Conservation (phyloP, 257 asterid species). For the Gynochthodes officinalis region DNA sequence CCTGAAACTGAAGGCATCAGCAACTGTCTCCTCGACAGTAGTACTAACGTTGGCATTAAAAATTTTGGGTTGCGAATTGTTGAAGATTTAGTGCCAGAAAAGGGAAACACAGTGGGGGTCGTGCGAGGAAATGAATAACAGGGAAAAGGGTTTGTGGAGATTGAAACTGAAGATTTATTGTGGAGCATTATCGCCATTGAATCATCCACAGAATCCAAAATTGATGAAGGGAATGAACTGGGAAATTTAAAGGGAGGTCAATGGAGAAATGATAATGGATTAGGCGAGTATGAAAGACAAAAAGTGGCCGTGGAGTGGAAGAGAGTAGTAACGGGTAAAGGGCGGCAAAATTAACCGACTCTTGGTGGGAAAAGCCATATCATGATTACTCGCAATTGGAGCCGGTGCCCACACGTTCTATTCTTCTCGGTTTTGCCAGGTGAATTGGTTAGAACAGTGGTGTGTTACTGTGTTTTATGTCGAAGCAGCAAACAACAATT, state of each 20-base stretch:
- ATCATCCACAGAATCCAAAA: neutral
- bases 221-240: neutral
- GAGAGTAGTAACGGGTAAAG: neutral
- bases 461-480: no score
- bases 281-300: neutral
- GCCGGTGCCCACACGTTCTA: neutral
- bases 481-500: no score
- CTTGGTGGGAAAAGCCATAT: no score
- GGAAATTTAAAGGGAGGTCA: neutral
- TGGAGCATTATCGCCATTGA: conserved; percentile 44
- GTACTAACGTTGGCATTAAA: conserved; percentile 17
- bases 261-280: conserved; percentile 5
- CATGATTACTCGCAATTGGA: neutral
- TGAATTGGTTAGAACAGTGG: no score
- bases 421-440: neutral
- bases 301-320: no score
- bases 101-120: conserved; percentile 5
- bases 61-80: conserved; percentile 11
- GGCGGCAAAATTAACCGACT: conserved; percentile 8
- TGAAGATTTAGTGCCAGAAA: conserved; percentile 1
- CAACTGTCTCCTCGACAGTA: conserved; percentile 47
- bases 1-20: conserved; percentile 63
- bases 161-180: conserved; percentile 15
- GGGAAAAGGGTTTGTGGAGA: conserved; percentile 2
- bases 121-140: neutral